Percentiles rank a stretch among this genome's conserved stretches.
Evolutionary conservation across 1,284 basidiomycete genomes (phyloP).

Genomic region (Cryptococcus jaspeensis): DNA sequence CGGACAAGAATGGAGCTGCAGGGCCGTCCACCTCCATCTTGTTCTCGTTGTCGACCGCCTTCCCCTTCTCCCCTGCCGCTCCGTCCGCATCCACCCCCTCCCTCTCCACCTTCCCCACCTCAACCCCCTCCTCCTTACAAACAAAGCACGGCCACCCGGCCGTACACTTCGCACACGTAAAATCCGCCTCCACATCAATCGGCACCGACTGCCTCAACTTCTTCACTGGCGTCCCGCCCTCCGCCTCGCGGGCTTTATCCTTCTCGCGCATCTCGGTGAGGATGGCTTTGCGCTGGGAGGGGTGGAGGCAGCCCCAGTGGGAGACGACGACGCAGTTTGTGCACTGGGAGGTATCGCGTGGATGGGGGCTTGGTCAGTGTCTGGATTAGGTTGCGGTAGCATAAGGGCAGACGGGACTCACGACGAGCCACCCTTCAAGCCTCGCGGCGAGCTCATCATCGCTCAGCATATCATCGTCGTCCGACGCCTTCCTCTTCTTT

Average conservation of each 20-base stretch:
- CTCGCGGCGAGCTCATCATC: slow-evolving; percentile 59
- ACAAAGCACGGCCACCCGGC: slow-evolving; percentile 74
- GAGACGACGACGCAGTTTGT: slow-evolving; percentile 71
- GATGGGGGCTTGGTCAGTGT: no score
- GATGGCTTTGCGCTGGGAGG: slow-evolving; percentile 68
- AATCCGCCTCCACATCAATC: slow-evolving; percentile 67
- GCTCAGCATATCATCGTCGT: slow-evolving; percentile 56
- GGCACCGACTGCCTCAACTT: slow-evolving; percentile 51
- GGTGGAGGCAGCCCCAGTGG: slow-evolving; percentile 75
- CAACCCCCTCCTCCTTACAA: slow-evolving; percentile 51
- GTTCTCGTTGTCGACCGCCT: background rate
- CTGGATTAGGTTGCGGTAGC: background rate
- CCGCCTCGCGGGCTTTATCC: slow-evolving; percentile 4
- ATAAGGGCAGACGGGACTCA: slow-evolving; percentile 11
- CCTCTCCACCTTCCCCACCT: background rate
- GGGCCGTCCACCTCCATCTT: no score
- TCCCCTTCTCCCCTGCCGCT: background rate
- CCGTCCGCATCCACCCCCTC: background rate
- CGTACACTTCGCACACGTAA: slow-evolving; percentile 72
- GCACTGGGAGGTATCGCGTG: no score
- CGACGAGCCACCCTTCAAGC: slow-evolving; percentile 76
- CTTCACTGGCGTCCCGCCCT: slow-evolving; percentile 4
- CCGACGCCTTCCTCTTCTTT: slow-evolving; percentile 55
- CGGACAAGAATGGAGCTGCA: no score
- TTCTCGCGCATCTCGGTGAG: slow-evolving; percentile 60